Evolutionary conservation across 1,284 basidiomycete genomes (phyloP), one percentile per base, ranked within the genome.

Genomic region (Malassezia nana): DNA sequence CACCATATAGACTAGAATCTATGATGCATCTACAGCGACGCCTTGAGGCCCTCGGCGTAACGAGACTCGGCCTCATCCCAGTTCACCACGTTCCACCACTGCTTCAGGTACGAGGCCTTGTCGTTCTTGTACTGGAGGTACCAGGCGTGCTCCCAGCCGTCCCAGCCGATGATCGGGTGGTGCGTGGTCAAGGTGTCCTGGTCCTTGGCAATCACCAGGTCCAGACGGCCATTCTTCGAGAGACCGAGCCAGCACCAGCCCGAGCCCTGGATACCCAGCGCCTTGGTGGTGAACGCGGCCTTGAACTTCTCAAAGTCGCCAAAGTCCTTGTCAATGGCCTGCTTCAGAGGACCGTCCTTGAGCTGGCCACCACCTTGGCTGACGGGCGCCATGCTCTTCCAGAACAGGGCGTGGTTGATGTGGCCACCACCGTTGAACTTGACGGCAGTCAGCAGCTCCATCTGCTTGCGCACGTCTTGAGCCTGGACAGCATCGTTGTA

Each of bases 251-350:
- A 96, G 46, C 89, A 91, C 94, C 92, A 98, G 18, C 92, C 94
- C 60, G 87, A 90, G 42, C 92, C 94, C 78, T 99, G 92, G 64
- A 99, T 86, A 50, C 81, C 89, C 41, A 86, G 87, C n/a, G 92
- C 91, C 63, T 81, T 81, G 25, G 88, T 76, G 77, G 91, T 95
- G 75, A 96, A 82, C 63, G 81, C 81, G 59, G 85, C 84, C 75
- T 82, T 83, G 76, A 86, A 78, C 60, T 77, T 78, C 1, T 90
- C 86, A 60, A 95, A 77, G 12, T 83, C 83, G 50, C 89, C 90
- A 76, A 91, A 98, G 67, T 86, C 84, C 53, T 81, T 79, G 63
- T 85, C 79, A 75, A 98, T 83, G 44, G 87, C 86, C 48, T 82
- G 77, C 77, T 87, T 87, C 59, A 98, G 80, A 12, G 83, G 78